Evolutionary conservation across 352 stramenopile species (phyloP).

Genomic region (Phytopythium helicoides): DNA sequence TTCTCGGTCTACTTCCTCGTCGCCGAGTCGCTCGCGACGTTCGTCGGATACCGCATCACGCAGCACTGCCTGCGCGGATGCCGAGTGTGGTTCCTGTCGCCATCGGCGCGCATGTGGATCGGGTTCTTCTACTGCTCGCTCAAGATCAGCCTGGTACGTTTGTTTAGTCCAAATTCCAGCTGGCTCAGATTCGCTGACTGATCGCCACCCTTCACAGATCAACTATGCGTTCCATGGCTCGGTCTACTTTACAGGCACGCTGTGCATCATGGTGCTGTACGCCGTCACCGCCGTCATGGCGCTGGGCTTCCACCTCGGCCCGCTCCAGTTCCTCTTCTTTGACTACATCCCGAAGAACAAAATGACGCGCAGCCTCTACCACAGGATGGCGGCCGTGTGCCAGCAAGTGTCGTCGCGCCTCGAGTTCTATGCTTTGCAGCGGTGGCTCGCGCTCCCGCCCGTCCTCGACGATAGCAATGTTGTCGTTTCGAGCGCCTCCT

Average conservation of each 20-base stretch:
- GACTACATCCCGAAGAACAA: constrained; percentile 59
- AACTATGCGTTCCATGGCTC: constrained; percentile 80
- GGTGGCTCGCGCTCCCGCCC: constrained; percentile 40
- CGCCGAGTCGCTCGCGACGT: constrained; percentile 72
- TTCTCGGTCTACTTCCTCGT: constrained; percentile 82
- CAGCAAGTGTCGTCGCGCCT: constrained; percentile 35
- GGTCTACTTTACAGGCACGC: constrained; percentile 59
- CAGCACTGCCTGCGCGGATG: constrained; percentile 75
- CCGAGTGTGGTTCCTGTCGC: constrained; percentile 60
- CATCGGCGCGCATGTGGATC: constrained; percentile 62
- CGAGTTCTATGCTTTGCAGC: constrained; percentile 58
- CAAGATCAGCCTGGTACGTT: constrained; percentile 69
- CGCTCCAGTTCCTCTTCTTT: constrained; percentile 78
- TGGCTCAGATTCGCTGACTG: too few species aligned
- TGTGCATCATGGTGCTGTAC: constrained; percentile 66
- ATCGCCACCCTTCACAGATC: too few species aligned
- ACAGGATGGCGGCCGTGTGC: constrained; percentile 33
- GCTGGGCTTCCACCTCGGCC: constrained; percentile 76
- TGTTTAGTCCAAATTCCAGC: too few species aligned
- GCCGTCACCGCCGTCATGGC: constrained; percentile 61
- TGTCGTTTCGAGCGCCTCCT: constrained; percentile 3
- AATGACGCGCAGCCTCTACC: constrained; percentile 50
- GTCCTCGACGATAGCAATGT: constrained; percentile 7
- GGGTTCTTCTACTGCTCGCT: constrained; percentile 67
- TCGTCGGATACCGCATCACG: constrained; percentile 75